Percentiles rank a stretch among this genome's conserved stretches.
Evolutionary conservation across 2,329 filamentous ascomycete genomes (phyloP).

Genomic region (Botrytis aclada): DNA sequence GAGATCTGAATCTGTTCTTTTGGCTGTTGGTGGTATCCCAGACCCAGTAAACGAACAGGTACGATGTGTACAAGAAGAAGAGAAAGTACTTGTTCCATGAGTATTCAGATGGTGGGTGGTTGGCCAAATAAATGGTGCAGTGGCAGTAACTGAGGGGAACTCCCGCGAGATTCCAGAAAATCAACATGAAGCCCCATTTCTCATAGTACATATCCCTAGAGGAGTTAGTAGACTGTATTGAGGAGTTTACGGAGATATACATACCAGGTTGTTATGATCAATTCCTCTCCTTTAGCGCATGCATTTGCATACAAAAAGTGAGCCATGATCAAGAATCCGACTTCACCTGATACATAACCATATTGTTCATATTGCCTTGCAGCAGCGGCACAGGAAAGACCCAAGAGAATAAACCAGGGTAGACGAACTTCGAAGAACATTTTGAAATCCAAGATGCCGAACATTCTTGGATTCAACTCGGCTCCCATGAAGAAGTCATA

Average conservation of each 20-base stretch:
- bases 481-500: conserved; percentile 93
- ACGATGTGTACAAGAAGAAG: conserved; percentile 61
- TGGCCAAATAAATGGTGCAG: conserved; percentile 85
- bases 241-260: not conserved
- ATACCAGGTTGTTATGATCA: conserved; percentile 81
- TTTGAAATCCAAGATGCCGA: conserved; percentile 82
- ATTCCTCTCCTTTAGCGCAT: conserved; percentile 87
- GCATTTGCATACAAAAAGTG: conserved; percentile 92
- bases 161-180: conserved; percentile 93
- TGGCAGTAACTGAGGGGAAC: conserved; percentile 89
- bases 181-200: conserved; percentile 95
- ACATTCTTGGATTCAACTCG: conserved; percentile 83
- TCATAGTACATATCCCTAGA: conserved; percentile 87
- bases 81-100: conserved; percentile 70
- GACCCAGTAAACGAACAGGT: conserved; percentile 82
- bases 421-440: conserved; percentile 95
- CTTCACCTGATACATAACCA: conserved; percentile 83
- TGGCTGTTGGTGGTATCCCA: conserved; percentile 93
- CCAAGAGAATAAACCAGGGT: conserved; percentile 87
- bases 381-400: conserved; percentile 72
- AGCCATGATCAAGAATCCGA: conserved; percentile 79
- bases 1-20: conserved; percentile 86
- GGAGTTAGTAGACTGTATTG: not conserved
- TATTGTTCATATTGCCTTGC: conserved; percentile 80
- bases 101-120: conserved; percentile 72